Evolutionary conservation across 306 rosid species (phyloP), one percentile per base, ranked within the genome.

Genomic region (Malus domestica): DNA sequence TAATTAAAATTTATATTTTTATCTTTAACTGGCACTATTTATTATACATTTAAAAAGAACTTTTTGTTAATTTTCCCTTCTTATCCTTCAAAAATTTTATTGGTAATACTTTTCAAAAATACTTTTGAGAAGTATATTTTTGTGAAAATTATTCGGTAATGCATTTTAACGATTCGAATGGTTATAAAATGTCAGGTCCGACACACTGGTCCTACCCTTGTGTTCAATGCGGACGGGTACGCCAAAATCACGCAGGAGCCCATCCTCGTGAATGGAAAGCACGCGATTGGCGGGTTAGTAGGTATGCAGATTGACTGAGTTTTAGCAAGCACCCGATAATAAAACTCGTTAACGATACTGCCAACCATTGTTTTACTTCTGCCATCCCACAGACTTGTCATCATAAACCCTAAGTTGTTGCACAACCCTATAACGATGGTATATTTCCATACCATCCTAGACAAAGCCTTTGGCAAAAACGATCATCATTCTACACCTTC

Each of bases 201-300:
- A 6, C 40, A 6, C 8, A 35, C 8, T 35, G 38, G 38, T 2
- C 40, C 3, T 1, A 35, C 40, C 40, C 40, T 35, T 35, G 8
- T 35, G 40, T 35, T 35, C 38, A 35, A 6, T 6, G 40, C 40
- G 40, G 40, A 35, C 40, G 40, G 40, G 8, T 35, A 6, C 40
- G 6, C 38, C 8, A 8, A 35, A 35, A 35, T 35, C 40, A 35
- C 5, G 40, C 84, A 74, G 46, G 46, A 62, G 0, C 10, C 79
- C 1, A 69, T 88, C 57, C 77, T 87, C 1, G 87, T 84, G 51
- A 64, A 23, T 84, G 87, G 0, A 73, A 78, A 44, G 81, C 86
- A 11, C 85, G 73, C 35, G 80, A 81, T 75, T 84, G 92, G 87
- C 84, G 95, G 92, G 32, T 74, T 12, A 55, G 25, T 0, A 88